phyloP scores from a whole-genome alignment of 208 protist genomes.

The Hexamita inflata region DNA sequence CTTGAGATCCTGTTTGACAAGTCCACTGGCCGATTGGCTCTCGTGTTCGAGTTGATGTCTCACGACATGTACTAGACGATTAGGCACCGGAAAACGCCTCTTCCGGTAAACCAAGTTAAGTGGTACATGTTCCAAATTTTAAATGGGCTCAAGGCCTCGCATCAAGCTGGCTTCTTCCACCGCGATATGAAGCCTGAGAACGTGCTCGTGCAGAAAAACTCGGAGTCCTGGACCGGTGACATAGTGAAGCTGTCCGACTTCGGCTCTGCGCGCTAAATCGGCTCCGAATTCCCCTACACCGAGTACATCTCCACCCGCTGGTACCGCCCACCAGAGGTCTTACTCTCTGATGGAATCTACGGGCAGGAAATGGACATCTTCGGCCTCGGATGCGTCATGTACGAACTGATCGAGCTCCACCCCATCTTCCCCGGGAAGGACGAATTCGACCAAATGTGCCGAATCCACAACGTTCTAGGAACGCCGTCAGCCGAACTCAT shows the following conservation, averaged over 20 bases:
- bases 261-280: constrained; percentile 78
- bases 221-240: too few species aligned
- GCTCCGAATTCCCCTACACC: constrained; percentile 61
- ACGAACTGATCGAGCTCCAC: constrained; percentile 64
- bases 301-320: constrained; percentile 86
- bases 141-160: constrained; percentile 79
- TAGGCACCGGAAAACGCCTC: constrained; percentile 54
- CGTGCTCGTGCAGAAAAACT: constrained; percentile 62
- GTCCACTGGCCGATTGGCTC: constrained; percentile 64
- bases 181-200: constrained; percentile 93
- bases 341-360: constrained; percentile 86
- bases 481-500: constrained; percentile 44
- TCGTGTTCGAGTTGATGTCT: constrained; percentile 90
- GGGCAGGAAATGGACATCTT: constrained; percentile 80
- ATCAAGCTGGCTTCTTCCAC: constrained; percentile 73
- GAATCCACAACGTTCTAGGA: constrained; percentile 62
- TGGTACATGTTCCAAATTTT: constrained; percentile 70
- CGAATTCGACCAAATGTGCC: constrained; percentile 64
- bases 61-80: constrained; percentile 91
- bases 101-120: constrained; percentile 50
- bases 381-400: constrained; percentile 61
- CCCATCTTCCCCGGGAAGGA: constrained; percentile 66
- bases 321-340: constrained; percentile 80
- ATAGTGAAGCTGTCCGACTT: constrained; percentile 89
- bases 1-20: constrained; percentile 72